phyloP scores from a whole-genome alignment of 306 rosid genomes.

The Cucurbita maxima region DNA sequence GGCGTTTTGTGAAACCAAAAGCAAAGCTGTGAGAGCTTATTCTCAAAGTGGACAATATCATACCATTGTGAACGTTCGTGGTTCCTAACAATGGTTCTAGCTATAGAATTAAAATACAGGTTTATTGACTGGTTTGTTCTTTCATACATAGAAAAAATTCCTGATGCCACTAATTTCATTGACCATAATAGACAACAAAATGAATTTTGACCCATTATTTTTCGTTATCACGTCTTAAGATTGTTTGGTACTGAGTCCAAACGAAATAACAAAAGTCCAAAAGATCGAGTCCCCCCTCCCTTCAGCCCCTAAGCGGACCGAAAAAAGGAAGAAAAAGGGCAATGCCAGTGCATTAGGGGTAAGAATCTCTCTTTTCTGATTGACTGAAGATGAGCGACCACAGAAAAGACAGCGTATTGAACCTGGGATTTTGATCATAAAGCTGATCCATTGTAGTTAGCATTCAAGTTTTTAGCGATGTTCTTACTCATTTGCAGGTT shows the following conservation, averaged over 20 bases:
- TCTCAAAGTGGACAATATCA: no score
- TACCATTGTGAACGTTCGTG: no score
- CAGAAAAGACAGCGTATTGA: not conserved
- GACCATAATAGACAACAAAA: not conserved
- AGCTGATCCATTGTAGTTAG: not conserved
- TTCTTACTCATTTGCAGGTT: slow-evolving; percentile 32
- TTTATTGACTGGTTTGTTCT: not conserved
- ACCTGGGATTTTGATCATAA: not conserved
- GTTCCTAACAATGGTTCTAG: no score
- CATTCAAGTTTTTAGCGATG: not conserved
- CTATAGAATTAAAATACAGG: not conserved
- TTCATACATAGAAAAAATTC: not conserved
- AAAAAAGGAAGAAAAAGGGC: not conserved
- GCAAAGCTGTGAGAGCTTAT: no score
- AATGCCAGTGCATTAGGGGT: not conserved
- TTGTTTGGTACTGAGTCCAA: not conserved
- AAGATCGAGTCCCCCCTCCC: not conserved
- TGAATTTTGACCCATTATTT: not conserved
- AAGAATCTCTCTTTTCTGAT: not conserved
- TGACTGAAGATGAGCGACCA: not conserved
- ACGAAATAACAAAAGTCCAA: not conserved
- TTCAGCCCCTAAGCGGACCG: not conserved
- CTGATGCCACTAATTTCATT: no score
- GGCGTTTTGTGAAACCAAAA: no score
- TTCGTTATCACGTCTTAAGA: not conserved